A percentile compares a stretch with the other conserved stretches of the same genome.
These are phyloP conservation scores for Zasmidium angulare DNA, from an alignment of 2,329 filamentous ascomycete genomes.

Conservation along the genomic window DNA sequence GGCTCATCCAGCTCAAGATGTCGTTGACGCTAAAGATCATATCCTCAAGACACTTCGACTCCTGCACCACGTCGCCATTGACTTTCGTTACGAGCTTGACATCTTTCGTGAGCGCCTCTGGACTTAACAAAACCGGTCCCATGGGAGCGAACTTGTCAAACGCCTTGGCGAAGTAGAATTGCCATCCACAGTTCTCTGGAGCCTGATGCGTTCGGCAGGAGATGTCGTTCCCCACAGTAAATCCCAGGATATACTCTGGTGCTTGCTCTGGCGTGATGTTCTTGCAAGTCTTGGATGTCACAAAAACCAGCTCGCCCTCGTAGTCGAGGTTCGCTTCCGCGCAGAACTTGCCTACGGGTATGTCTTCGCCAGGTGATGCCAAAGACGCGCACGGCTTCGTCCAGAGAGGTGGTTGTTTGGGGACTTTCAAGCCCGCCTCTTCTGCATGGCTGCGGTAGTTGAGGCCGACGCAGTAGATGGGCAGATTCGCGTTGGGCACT, in stretches of 20 bases:
- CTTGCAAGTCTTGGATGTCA: conserved; percentile 28
- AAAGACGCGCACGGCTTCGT: conserved; percentile 15
- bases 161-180: conserved; percentile 59
- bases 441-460: not conserved
- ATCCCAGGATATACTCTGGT: conserved; percentile 53
- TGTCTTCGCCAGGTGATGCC: conserved; percentile 14
- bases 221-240: conserved; percentile 57
- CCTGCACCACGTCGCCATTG: conserved; percentile 48
- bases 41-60: conserved; percentile 37
- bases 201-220: conserved; percentile 54
- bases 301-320: conserved; percentile 9
- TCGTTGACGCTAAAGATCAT: conserved; percentile 29
- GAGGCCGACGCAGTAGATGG: not conserved
- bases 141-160: conserved; percentile 59
- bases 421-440: not conserved
- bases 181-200: conserved; percentile 51
- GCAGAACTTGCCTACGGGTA: conserved; percentile 11
- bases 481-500: not conserved
- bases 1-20: conserved; percentile 36
- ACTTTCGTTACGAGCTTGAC: conserved; percentile 48
- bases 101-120: not conserved
- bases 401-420: not conserved
- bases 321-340: conserved; percentile 12
- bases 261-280: conserved; percentile 49
- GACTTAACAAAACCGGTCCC: conserved; percentile 44